Evolutionary conservation across 2,329 filamentous ascomycete genomes (phyloP).

Genomic region (Fusarium heterosporum): DNA sequence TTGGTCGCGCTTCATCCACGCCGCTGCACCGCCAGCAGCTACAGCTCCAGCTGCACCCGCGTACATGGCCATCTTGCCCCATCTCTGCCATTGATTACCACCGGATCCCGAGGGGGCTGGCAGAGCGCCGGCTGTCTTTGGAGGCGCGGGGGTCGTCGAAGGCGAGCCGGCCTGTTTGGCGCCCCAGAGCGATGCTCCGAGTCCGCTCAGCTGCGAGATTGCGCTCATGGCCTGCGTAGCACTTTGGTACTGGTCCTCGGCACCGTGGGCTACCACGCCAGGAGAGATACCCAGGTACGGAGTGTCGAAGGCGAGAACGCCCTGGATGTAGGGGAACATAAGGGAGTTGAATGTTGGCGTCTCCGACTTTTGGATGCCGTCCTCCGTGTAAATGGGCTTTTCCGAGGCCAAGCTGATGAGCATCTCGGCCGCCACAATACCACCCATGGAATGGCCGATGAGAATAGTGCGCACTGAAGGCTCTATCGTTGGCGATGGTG

Average conservation of each 20-base stretch:
- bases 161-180: constrained; percentile 49
- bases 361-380: constrained; percentile 54
- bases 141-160: constrained; percentile 31
- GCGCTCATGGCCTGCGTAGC: constrained; percentile 77
- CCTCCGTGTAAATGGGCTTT: constrained; percentile 62
- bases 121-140: constrained; percentile 42
- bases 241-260: constrained; percentile 83
- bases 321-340: constrained; percentile 95
- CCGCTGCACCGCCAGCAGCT: constrained; percentile 83
- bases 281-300: constrained; percentile 87
- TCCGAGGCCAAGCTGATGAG: constrained; percentile 76
- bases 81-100: constrained; percentile 74
- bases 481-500: constrained; percentile 85
- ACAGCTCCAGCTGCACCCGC: constrained; percentile 87
- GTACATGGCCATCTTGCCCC: constrained; percentile 87
- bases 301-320: constrained; percentile 92
- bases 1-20: constrained; percentile 86
- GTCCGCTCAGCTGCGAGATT: constrained; percentile 72
- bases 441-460: constrained; percentile 90
- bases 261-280: constrained; percentile 85
- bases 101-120: constrained; percentile 46
- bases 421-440: constrained; percentile 93
- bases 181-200: constrained; percentile 77
- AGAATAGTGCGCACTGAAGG: constrained; percentile 86
- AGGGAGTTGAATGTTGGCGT: constrained; percentile 65